Evolutionary conservation across 352 stramenopile genomes (phyloP), one percentile per base, ranked within the genome.

Genomic region (Aphanomyces euteiches): DNA sequence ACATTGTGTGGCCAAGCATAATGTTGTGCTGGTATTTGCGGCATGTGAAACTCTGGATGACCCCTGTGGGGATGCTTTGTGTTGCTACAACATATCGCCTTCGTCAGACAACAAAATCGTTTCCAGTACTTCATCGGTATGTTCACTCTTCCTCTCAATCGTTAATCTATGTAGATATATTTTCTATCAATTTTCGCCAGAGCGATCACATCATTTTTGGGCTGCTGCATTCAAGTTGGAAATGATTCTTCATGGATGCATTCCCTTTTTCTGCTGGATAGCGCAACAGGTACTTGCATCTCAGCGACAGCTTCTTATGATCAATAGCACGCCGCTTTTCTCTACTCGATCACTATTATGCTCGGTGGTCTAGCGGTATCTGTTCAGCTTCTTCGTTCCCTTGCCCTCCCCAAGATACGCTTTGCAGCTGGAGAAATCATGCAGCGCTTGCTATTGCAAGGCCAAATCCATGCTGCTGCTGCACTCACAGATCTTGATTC

Each of bases 11-110:
- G 37, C 86, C 86, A 2, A 89, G 90, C 83, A 57, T 88, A 13
- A 76, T 93, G 37, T 77, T 93, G 17, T 87, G 83, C 65, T 91
- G 80, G 73, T 90, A 92, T 47, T 69, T 93, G 0, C 82, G 82
- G 3, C 76, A 90, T 50, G 83, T 93, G 28, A 80, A 83, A 28
- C 75, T 93, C 43, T 93, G 86, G 86, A 93, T 93, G 86, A 90
- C 83, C 56, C 72, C 89, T 1, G 84, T 83, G 3, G 82, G 84
- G 39, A 72, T 93, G 45, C 13, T 10, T 1, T 7, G 21, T 13
- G 57, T 50, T 8, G 28, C 34, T 17, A 40, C 37, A 13, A 10
- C 50, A 8, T 40, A 65, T n/a, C 34, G 37, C 57, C 17, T 41
- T 12, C 10, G 28, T 37, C 57, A 12, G 36, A 37, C 50, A 37